phyloP scores from a whole-genome alignment of 2,329 filamentous ascomycete genomes.

The Claviceps sp. region DNA sequence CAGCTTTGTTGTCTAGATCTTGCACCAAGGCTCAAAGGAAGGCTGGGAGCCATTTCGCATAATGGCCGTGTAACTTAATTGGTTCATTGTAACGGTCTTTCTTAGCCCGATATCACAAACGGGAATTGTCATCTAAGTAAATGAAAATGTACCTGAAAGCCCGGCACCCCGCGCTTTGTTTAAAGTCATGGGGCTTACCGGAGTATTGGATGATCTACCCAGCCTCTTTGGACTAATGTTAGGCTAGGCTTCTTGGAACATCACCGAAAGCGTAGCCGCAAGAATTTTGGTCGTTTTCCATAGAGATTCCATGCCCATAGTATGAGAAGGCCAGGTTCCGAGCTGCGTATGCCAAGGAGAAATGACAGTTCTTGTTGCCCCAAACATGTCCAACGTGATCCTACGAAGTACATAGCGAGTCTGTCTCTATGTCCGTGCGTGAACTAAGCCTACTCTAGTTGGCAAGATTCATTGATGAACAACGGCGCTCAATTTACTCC shows the following conservation, averaged over 20 bases:
- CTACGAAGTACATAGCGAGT: not conserved
- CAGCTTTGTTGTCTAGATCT: not conserved
- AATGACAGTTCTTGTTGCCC: too few relatives aligned
- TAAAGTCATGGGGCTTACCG: not conserved
- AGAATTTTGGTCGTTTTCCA: not conserved
- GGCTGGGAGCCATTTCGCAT: too few relatives aligned
- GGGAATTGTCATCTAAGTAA: not conserved
- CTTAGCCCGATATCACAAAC: not conserved
- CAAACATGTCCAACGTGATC: too few relatives aligned
- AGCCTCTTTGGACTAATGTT: not conserved
- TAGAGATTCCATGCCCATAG: too few relatives aligned
- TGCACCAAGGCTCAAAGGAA: not conserved
- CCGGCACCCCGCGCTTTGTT: not conserved
- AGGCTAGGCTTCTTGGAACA: not conserved
- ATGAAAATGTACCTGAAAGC: not conserved
- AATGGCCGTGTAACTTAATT: not conserved
- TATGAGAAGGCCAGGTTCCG: too few relatives aligned
- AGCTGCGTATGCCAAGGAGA: too few relatives aligned
- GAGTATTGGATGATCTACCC: not conserved
- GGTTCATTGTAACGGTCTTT: not conserved
- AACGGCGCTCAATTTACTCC: not conserved
- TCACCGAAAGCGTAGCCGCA: not conserved
- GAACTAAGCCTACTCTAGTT: not conserved
- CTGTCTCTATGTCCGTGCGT: not conserved
- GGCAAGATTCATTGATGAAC: not conserved